Evolutionary conservation across 129 eudicot species (phyloP), one percentile per base, ranked within the genome.

Genomic region (Artemisia argyi): DNA sequence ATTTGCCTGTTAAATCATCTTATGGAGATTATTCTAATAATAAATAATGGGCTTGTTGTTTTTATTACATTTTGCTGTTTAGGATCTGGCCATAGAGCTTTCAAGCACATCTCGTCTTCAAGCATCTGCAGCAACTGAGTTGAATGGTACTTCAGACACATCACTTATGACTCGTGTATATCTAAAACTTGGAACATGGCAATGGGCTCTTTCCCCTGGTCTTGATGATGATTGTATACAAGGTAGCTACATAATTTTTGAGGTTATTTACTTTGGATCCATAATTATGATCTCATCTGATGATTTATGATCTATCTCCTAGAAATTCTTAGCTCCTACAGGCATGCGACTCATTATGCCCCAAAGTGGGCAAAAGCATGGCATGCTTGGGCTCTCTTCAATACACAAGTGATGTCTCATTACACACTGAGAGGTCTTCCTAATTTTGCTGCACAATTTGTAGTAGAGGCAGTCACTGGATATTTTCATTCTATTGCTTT

Each of bases 351-450:
- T 68, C 89, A 83, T 52, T 86, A 80, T 71, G 97, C 96, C 71
- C 66, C 93, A 46, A 88, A 90, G 74, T 88, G 94, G 97, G 97
- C 84, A 46, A 95, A 84, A 84, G 97, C 97, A 55, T 95, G 99
- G 99, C 99, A 95, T 79, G 81, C 84, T 3, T 95, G 99, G 97
- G 99, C 99, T 28, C 96, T 95, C 18, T 95, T 95, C 74, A 95
- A 95, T 74, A 95, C 99, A 49, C 93, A 96, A 61, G 99, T 90
- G 69, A 95, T 95, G 99, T 95, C 99, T 52, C 96, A 95, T 76
- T 90, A 95, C 80, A 88, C 94, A 65, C 50, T 80, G 48, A 95
- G 93, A 87, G 89, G 99, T 58, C 82, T 81, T 71, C 83, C 87
- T 9, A 65, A 61, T 73, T 67, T 78, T 35, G 91, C 94, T 65